Evolutionary conservation across 108 stramenopile species (phyloP), one percentile per base, ranked within the genome.

Genomic region (Aurantiochytrium sp.): DNA sequence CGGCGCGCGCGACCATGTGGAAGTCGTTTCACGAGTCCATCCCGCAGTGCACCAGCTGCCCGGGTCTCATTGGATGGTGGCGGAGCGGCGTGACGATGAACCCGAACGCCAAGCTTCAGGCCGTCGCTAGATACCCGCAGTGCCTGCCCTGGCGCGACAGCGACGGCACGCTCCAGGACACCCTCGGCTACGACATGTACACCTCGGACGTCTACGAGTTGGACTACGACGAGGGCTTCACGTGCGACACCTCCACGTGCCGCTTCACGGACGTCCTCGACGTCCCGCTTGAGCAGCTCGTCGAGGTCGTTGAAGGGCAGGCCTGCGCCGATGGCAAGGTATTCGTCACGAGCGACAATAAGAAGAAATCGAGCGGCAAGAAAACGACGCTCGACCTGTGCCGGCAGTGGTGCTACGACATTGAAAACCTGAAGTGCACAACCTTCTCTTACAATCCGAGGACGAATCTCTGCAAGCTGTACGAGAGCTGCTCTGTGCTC

Each of bases 21-120:
- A 24, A 41, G 8, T 6, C 8, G 17, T 48, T 81, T 1, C 73
- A 48, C 42, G 45, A 48, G 10, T n/a, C 39, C n/a, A 48, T 81
- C 39, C 73, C 73, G 8, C 21, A 81, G 73, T 81, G 73, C 73
- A 12, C 73, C 12, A 10, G 8, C 6, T 81, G 73, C 73, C 73
- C 73, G 39, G 73, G 73, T 42, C 45, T 81, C 24, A 81, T 81
- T 81, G 73, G 73, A 6, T 48, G 39, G 39, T 81, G 39, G 42
- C 39, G 73, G 19, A 27, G 27, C 2, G 73, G 45, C 30, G 73
- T 48, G 12, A 24, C 45, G 21, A 39, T 24, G 2, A 24, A 6
- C 1, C 6, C 8, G 3, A 0, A 65, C 19, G 12, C 1, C 27
- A 65, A 65, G 59, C 59, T 65, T 24, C 15, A 6, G 12, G 73